Evolutionary conservation across 2,329 filamentous ascomycete species (phyloP).

Genomic region (Ceratocystis colombiana): DNA sequence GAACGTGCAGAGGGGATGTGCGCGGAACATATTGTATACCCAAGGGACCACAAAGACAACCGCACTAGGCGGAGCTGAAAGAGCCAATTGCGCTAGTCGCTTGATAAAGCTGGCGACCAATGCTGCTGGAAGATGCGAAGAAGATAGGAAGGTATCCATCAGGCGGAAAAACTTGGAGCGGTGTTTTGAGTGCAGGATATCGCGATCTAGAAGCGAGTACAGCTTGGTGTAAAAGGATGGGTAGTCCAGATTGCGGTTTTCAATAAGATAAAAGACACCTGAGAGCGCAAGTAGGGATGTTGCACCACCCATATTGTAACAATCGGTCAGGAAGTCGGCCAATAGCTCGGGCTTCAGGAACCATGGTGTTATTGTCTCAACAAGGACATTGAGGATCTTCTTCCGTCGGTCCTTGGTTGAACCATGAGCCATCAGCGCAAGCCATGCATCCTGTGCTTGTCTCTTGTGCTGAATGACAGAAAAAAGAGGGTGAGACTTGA

Average conservation of each 20-base stretch:
- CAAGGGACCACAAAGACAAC: conserved; percentile 84
- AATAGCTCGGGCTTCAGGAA: conserved; percentile 79
- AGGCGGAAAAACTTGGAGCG: conserved; percentile 87
- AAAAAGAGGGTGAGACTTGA: conserved; percentile 55
- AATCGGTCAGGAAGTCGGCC: conserved; percentile 95
- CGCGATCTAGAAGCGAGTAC: conserved; percentile 79
- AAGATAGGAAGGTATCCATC: conserved; percentile 79
- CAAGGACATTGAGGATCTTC: conserved; percentile 61
- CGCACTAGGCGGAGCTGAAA: conserved; percentile 82
- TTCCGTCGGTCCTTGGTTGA: conserved; percentile 69
- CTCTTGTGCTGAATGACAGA: conserved; percentile 64
- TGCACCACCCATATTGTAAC: conserved; percentile 75
- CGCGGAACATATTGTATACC: conserved; percentile 88
- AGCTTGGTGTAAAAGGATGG: conserved; percentile 88
- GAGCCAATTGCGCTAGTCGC: conserved; percentile 68
- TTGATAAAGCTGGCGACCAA: conserved; percentile 96
- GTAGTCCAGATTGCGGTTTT: conserved; percentile 90
- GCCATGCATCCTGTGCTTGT: conserved; percentile 76
- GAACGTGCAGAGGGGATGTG: conserved; percentile 83
- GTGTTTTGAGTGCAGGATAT: conserved; percentile 86
- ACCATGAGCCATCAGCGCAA: conserved; percentile 59
- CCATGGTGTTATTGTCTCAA: conserved; percentile 74
- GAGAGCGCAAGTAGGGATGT: conserved; percentile 80
- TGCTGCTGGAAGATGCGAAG: conserved; percentile 81
- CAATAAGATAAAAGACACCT: conserved; percentile 89